Base-by-base conservation (phyloP, 495 filamentous ascomycete species). In the Friedmanniomyces endolithicus region DNA sequence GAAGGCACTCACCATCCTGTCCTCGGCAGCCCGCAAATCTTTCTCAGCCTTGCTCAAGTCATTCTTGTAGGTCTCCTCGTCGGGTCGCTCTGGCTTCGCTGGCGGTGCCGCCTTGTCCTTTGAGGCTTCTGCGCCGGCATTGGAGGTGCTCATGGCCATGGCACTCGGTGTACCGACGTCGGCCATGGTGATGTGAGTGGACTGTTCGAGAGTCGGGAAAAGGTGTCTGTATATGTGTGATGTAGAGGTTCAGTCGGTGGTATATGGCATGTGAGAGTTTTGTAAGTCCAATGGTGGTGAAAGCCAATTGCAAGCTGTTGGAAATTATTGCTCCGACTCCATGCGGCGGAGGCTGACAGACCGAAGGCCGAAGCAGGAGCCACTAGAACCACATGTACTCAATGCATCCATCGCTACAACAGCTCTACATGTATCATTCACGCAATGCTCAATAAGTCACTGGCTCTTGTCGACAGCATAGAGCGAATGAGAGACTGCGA, bases 31-130 rank as follows among this genome's bases (percentile, higher is more conserved):
- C 54, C 79, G 70, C 68, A 90, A 81, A 52, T 85, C 88, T 73
- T 95, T 92, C 70, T 96, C 84, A 23, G 83, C 85, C 68, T 84
- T 78, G 25, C 75, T 80, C 45, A 94, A 71, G 53, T 76, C 75
- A 63, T 80, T 78, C 71, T 94, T 82, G 71, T 81, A 90, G 39
- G 67, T 64, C 35, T 77, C 79, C 65, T 81, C 76, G 62, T 92
- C 83, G 16, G 87, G 87, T 74, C 80, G 82, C 65, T 80, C 76
- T 2, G 75, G 75, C 61, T 65, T 74, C 12, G 53, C 55, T 11
- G 58, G 20, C 39, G 64, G 53, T 46, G 62, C 60, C 9, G 40
- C 11, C 45, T 64, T 64, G 27, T 60, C 54, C 49, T 63, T 63
- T 11, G n/a, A 9, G 17, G 48, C 40, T 16, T 48, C 25, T 17